Percentiles rank a stretch among this genome's conserved stretches.
These are phyloP conservation scores for Suillus tomentosus DNA, from an alignment of 768 basidiomycete species.

Conservation along the genomic window DNA sequence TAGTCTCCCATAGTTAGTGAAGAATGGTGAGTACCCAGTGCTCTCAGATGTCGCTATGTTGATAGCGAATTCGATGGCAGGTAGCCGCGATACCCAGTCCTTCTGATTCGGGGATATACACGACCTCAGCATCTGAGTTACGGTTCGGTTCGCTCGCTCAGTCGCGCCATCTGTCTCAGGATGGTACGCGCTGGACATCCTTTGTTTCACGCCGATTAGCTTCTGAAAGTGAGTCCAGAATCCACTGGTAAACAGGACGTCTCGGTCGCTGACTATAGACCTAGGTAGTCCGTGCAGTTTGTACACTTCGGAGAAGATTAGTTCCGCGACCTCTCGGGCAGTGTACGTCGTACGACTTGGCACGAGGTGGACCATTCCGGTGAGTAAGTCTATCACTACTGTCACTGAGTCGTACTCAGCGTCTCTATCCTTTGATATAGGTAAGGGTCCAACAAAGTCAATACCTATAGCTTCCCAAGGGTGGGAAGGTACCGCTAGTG, in stretches of 20 bases:
- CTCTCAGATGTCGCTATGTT: constrained; percentile 19
- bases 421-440: not conserved
- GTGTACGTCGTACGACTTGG: constrained; percentile 18
- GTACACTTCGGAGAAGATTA: constrained; percentile 38
- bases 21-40: constrained; percentile 25
- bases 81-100: constrained; percentile 16
- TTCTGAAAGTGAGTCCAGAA: constrained; percentile 43
- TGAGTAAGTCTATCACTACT: not conserved
- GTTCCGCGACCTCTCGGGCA: constrained; percentile 38
- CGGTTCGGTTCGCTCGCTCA: constrained; percentile 20
- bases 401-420: not conserved
- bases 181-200: constrained; percentile 28
- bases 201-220: constrained; percentile 21
- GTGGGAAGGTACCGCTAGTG: constrained; percentile 23
- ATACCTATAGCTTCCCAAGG: constrained; percentile 41
- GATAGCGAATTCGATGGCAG: constrained; percentile 24
- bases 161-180: constrained; percentile 37
- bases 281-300: constrained; percentile 41
- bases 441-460: not conserved
- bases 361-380: not conserved
- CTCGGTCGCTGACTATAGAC: constrained; percentile 42
- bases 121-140: constrained; percentile 17
- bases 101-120: constrained; percentile 11
- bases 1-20: constrained; percentile 12
- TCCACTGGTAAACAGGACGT: constrained; percentile 42